Evolutionary conservation across 176 grass and related monocot genomes (phyloP).

Genomic region (barley (Hordeum vulgare)): MorexV3_pseudomolecules_assembly NC_058521.1:475211472-475211971

Average conservation of each 20-base stretch:
- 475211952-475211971: not conserved
- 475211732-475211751: no score
- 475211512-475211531: not conserved
- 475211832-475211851: not conserved
- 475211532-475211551: not conserved
- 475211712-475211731: no score
- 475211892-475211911: not conserved
- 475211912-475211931: not conserved
- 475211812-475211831: not conserved
- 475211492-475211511: not conserved
- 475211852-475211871: not conserved
- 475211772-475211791: no score
- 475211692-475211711: no score
- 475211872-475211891: not conserved
- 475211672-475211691: no score
- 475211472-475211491: not conserved
- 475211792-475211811: not conserved
- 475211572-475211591: constrained; percentile 2
- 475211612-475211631: not conserved
- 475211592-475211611: not conserved
- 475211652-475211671: no score
- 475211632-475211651: no score
- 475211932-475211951: not conserved
- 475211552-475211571: not conserved
- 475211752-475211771: no score